These are phyloP conservation scores for Podospora fimiseda DNA, from an alignment of 495 filamentous ascomycete species.

Conservation along the genomic window DNA sequence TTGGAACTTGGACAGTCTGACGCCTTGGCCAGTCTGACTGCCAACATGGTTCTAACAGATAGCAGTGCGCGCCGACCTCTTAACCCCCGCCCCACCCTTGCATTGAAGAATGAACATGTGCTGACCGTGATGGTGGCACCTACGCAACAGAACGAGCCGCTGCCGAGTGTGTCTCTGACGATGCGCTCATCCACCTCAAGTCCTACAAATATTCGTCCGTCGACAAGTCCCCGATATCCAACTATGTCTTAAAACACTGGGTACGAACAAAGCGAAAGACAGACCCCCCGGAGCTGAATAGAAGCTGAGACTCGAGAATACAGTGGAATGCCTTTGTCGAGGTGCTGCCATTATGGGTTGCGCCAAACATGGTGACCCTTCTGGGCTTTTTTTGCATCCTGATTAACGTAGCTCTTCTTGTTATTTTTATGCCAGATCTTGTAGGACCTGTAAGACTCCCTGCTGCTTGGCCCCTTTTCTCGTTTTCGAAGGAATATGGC, in stretches of 20 bases:
- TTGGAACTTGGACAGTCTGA: neutral
- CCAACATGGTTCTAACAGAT: constrained; percentile 37
- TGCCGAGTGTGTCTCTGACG: constrained; percentile 53
- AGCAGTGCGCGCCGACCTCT: constrained; percentile 29
- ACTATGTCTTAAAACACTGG: constrained; percentile 90
- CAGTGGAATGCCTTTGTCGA: constrained; percentile 98
- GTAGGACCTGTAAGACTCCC: constrained; percentile 67
- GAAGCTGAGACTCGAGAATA: constrained; percentile 6
- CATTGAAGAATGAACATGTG: constrained; percentile 3
- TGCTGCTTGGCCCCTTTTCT: neutral
- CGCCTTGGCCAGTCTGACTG: neutral
- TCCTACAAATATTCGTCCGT: constrained; percentile 95
- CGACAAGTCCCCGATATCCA: constrained; percentile 91
- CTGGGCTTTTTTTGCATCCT: constrained; percentile 93
- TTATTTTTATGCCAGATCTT: constrained; percentile 82
- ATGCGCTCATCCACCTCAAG: constrained; percentile 73
- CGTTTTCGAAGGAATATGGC: constrained; percentile 2
- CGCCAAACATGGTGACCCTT: constrained; percentile 95
- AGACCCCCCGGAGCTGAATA: neutral
- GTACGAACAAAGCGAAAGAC: constrained; percentile 47
- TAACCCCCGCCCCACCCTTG: constrained; percentile 8
- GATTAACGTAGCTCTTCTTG: constrained; percentile 71
- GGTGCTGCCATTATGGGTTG: constrained; percentile 87
- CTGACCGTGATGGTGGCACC: constrained; percentile 1
- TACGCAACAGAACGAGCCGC: constrained; percentile 38